Evolutionary conservation across 192 early-diverging fungal genomes (phyloP), one percentile per base, ranked within the genome.

Genomic region (Coemansia sp.): DNA sequence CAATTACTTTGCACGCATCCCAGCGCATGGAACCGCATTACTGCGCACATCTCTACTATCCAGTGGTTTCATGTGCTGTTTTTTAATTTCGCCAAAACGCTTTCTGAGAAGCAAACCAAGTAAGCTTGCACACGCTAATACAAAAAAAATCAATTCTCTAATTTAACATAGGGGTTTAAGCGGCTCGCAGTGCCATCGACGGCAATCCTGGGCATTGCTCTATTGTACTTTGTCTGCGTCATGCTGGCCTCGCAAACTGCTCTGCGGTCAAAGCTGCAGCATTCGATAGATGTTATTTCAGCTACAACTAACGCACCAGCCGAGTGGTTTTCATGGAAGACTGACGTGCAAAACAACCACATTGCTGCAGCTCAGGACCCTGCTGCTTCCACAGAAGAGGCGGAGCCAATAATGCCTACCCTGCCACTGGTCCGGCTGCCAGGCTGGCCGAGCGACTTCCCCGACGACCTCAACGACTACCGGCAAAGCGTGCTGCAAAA

Each of bases 371-470:
- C n/a, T n/a, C n/a, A n/a, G n/a, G n/a, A n/a, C n/a, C n/a, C n/a
- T n/a, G n/a, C n/a, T n/a, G n/a, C n/a, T n/a, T n/a, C n/a, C n/a
- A n/a, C n/a, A n/a, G n/a, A n/a, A 17, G 27, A 53, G 9, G 27
- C 33, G 15, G 27, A 39, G 23, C 19, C 18, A 17, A 17, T 3
- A 6, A 17, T 11, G 13, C 48, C 48, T 14, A 30, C 48, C 17
- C 11, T 50, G 48, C 48, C 48, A 11, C 43, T 78, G 21, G 48
- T 33, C 42, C 62, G 75, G 19, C 55, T 78, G 9, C 45, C 30
- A 0, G 75, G 75, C 1, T 78, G 75, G 75, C 75, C 61, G n/a
- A 60, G 59, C 0, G 57, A 62, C 33, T 78, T 78, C 37, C 75
- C 75, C 0, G 49, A 58, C 0, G 25, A 67, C 59, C 52, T 78